Evolutionary conservation across 2,329 filamentous ascomycete genomes (phyloP).

Genomic region (Drechmeria coniospora): DNA sequence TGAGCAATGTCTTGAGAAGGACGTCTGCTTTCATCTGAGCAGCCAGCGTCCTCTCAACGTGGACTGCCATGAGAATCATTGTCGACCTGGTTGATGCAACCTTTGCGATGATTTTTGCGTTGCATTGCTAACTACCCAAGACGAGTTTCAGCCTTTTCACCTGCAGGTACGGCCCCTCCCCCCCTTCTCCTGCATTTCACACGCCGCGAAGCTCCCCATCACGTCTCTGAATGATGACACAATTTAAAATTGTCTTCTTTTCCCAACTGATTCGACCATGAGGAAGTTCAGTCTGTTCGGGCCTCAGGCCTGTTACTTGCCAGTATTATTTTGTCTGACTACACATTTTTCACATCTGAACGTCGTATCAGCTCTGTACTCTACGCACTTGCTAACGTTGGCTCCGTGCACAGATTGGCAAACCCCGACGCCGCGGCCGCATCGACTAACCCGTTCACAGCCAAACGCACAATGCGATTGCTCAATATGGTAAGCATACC

Average conservation of each 20-base stretch:
- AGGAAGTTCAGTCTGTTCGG: slow-evolving; percentile 57
- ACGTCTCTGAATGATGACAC: slow-evolving; percentile 61
- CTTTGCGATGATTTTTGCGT: neutral
- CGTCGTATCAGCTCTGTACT: neutral
- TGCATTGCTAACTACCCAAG: neutral
- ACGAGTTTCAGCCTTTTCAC: neutral
- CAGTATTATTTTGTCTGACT: slow-evolving; percentile 75
- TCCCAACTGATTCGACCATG: slow-evolving; percentile 80
- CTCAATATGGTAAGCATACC: slow-evolving; percentile 4
- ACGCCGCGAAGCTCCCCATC: slow-evolving; percentile 3
- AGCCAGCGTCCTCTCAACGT: neutral
- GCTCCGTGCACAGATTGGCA: too few relatives aligned
- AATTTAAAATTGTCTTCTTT: slow-evolving; percentile 59
- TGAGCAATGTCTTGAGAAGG: neutral
- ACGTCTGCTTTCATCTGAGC: neutral
- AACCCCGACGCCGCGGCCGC: too few relatives aligned
- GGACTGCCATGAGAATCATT: neutral
- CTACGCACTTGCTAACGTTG: slow-evolving; percentile 2
- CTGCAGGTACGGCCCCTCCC: slow-evolving; percentile 11
- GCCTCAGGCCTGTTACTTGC: slow-evolving; percentile 73
- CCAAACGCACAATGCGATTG: too few relatives aligned
- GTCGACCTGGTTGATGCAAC: neutral
- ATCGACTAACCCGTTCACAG: too few relatives aligned
- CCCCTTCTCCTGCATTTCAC: slow-evolving; percentile 8
- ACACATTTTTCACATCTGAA: slow-evolving; percentile 6